phyloP scores from a whole-genome alignment of 2,329 filamentous ascomycete genomes.

The Aspergillus hortae region DNA sequence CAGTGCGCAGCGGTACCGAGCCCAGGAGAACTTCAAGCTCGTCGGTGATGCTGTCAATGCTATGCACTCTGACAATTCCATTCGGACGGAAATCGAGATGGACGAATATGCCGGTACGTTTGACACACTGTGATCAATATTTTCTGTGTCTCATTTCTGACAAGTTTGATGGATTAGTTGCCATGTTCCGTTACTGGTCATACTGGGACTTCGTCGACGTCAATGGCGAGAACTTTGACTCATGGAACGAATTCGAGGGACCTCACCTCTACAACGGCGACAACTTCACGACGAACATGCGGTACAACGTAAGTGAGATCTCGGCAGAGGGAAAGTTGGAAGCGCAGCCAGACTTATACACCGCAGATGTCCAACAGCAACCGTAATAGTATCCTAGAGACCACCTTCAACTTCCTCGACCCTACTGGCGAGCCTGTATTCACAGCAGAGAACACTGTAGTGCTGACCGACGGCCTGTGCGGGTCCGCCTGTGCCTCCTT shows the following conservation, averaged over 20 bases:
- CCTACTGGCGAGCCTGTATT: slow-evolving; percentile 14
- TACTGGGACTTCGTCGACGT: slow-evolving; percentile 21
- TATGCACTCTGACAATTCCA: slow-evolving; percentile 9
- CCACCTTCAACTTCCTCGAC: slow-evolving; percentile 37
- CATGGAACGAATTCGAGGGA: slow-evolving; percentile 40
- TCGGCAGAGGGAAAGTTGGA: background rate
- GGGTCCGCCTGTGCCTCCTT: slow-evolving; percentile 58
- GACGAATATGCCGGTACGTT: background rate
- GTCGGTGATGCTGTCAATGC: slow-evolving; percentile 20
- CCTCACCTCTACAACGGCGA: slow-evolving; percentile 23
- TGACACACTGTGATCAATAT: background rate
- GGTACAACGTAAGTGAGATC: slow-evolving; percentile 14
- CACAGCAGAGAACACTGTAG: slow-evolving; percentile 26
- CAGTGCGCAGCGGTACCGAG: slow-evolving; percentile 44
- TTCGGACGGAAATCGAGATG: background rate
- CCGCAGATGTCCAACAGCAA: slow-evolving; percentile 12
- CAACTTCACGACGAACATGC: slow-evolving; percentile 14
- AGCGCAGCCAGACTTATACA: background rate
- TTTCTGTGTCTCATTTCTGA: too few relatives aligned
- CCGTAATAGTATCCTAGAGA: slow-evolving; percentile 5
- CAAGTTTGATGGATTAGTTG: too few relatives aligned
- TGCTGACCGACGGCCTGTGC: slow-evolving; percentile 53
- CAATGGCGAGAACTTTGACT: slow-evolving; percentile 29
- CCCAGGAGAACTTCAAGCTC: slow-evolving; percentile 34
- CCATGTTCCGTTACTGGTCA: slow-evolving; percentile 4